phyloP scores from a whole-genome alignment of 2,329 filamentous ascomycete species.

The Paecilomyces sp. region DNA sequence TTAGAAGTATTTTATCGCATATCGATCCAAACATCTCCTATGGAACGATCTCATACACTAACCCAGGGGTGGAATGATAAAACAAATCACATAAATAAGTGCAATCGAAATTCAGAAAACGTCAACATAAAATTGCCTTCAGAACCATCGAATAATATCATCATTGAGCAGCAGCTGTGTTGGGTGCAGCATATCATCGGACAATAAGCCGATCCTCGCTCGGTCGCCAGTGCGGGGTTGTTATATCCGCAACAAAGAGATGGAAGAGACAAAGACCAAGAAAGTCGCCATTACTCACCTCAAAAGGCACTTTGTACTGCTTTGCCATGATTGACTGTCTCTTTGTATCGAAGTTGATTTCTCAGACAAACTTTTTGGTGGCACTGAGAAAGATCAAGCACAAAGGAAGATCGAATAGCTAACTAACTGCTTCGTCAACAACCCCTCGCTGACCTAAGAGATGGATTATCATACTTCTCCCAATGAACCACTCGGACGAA shows the following conservation, averaged over 20 bases:
- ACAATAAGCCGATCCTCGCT: neutral
- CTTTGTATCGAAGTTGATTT: neutral
- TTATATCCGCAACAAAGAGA: neutral
- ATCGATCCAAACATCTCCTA: neutral
- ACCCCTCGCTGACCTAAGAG: neutral
- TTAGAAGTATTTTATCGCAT: neutral
- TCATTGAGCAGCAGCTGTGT: neutral
- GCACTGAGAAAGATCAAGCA: neutral
- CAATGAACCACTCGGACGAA: neutral
- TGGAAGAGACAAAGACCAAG: neutral
- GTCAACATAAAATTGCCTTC: neutral
- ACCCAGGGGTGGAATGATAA: neutral
- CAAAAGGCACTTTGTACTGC: conserved; percentile 30
- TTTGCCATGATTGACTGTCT: conserved; percentile 17
- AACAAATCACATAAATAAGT: neutral
- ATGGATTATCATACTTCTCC: neutral
- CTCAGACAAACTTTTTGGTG: neutral
- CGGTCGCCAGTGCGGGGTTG: neutral
- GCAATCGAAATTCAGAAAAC: neutral
- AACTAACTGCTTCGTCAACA: too few species aligned
- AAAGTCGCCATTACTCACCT: conserved; percentile 16
- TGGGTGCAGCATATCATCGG: neutral
- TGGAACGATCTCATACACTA: neutral
- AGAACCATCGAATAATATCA: neutral
- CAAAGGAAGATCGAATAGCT: neutral